Evolutionary conservation across 805 yeast species (phyloP).

Genomic region (Candida morakotiae): DNA sequence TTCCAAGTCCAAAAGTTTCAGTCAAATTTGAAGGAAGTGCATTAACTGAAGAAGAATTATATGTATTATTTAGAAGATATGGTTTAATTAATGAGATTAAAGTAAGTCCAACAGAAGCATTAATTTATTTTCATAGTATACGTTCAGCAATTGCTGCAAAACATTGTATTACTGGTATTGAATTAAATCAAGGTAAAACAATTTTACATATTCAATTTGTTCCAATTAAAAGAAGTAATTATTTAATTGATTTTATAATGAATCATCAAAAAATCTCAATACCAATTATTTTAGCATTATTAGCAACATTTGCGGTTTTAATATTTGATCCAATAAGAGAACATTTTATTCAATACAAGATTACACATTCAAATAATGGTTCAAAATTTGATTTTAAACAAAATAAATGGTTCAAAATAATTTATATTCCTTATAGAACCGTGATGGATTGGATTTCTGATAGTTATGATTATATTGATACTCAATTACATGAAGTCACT

Average conservation of each 20-base stretch:
- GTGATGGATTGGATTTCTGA: conserved; percentile 22
- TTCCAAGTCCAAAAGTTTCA: conserved; percentile 59
- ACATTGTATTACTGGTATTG: conserved; percentile 83
- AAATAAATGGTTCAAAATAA: conserved; percentile 21
- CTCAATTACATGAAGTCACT: conserved; percentile 10
- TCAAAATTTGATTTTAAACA: conserved; percentile 46
- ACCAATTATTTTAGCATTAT: conserved; percentile 72
- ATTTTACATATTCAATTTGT: conserved; percentile 69
- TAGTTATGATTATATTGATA: conserved; percentile 36
- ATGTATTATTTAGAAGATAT: conserved; percentile 78
- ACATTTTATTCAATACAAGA: conserved; percentile 68
- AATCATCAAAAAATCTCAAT: conserved; percentile 80
- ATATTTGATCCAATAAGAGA: conserved; percentile 92
- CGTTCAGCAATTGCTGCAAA: conserved; percentile 81
- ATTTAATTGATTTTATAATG: conserved; percentile 53
- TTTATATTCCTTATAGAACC: conserved; percentile 24
- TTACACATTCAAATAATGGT: conserved; percentile 55
- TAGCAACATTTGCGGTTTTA: conserved; percentile 78
- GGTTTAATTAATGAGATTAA: conserved; percentile 75
- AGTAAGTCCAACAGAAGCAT: conserved; percentile 36
- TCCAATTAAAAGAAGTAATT: conserved; percentile 49
- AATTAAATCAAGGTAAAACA: conserved; percentile 51
- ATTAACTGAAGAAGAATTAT: conserved; percentile 75
- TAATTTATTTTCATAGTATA: conserved; percentile 49
- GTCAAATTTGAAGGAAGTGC: conserved; percentile 70